A percentile compares a stretch with the other conserved stretches of the same genome.
Conservation (phyloP, 371 early-diverging fungal species). For the Rhizomucor pusillus region DNA sequence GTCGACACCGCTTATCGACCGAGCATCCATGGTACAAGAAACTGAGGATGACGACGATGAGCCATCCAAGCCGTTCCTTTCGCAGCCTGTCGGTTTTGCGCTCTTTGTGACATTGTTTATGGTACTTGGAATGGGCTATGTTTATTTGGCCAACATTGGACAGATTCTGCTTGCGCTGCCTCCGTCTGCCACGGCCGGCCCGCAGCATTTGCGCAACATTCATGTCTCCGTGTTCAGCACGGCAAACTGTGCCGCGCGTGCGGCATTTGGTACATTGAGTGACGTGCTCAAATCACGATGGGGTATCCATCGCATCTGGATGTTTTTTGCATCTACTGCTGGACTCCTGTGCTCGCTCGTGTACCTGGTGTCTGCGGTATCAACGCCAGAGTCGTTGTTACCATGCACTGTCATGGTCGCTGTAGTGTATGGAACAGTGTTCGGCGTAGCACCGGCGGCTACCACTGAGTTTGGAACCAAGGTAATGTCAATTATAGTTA, state of each 20-base stretch:
- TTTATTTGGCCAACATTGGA: constrained; percentile 42
- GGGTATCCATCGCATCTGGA: constrained; percentile 41
- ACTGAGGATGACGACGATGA: constrained; percentile 3
- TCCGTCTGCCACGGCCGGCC: constrained; percentile 8
- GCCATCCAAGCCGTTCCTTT: constrained; percentile 22
- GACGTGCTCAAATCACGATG: constrained; percentile 36
- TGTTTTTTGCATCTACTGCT: constrained; percentile 28
- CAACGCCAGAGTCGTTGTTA: constrained; percentile 13
- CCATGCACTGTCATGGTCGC: constrained; percentile 34
- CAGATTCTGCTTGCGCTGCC: constrained; percentile 31
- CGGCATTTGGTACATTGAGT: constrained; percentile 38
- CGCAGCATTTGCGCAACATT: constrained; percentile 35
- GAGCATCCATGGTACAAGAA: neutral
- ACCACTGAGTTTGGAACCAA: constrained; percentile 41
- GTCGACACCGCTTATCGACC: no score
- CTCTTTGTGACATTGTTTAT: constrained; percentile 36
- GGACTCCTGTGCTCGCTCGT: constrained; percentile 16
- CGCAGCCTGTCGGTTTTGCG: constrained; percentile 33
- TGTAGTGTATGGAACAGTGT: constrained; percentile 34
- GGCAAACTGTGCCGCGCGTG: constrained; percentile 45
- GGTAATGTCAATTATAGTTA: constrained; percentile 20
- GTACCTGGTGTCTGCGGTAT: constrained; percentile 18
- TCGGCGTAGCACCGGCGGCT: constrained; percentile 43
- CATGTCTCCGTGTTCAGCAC: constrained; percentile 44
- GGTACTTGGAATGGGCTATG: constrained; percentile 42